Percentiles rank a stretch among this genome's conserved stretches.
Evolutionary conservation across 192 early-diverging fungal genomes (phyloP).

Genomic region (Thamnidium elegans): DNA sequence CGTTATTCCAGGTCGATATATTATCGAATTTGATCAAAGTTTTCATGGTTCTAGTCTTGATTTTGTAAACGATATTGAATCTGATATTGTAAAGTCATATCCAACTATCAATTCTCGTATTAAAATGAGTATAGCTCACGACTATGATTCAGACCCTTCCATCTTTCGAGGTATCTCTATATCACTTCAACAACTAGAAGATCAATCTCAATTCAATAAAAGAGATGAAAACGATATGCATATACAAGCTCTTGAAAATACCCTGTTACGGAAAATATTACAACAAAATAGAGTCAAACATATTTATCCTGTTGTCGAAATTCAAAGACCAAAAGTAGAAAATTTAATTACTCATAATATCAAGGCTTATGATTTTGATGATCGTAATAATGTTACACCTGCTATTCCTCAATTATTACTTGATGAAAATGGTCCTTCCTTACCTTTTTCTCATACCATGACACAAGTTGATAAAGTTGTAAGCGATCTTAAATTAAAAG

Average conservation of each 20-base stretch:
- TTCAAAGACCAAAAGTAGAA: conserved; percentile 11
- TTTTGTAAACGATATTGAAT: conserved; percentile 11
- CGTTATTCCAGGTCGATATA: conserved; percentile 19
- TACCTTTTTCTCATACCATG: conserved; percentile 41
- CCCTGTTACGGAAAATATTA: conserved; percentile 1
- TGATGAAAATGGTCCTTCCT: neutral
- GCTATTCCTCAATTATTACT: neutral
- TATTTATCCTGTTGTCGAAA: conserved; percentile 16
- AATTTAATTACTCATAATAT: neutral
- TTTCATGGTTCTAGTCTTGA: conserved; percentile 5
- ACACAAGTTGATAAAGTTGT: conserved; percentile 52
- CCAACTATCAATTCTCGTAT: neutral
- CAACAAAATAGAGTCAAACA: conserved; percentile 6
- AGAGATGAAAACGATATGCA: neutral
- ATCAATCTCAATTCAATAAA: neutral
- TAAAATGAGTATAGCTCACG: conserved; percentile 15
- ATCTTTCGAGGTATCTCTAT: conserved; percentile 24
- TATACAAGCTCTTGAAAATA: conserved; percentile 4
- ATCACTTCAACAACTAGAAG: neutral
- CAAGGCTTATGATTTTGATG: neutral
- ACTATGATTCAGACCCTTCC: conserved; percentile 13
- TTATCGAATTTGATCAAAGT: conserved; percentile 24
- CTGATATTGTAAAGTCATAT: neutral
- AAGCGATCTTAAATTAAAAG: conserved; percentile 46
- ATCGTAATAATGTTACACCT: neutral